Evolutionary conservation across 2,329 filamentous ascomycete genomes (phyloP), one percentile per base, ranked within the genome.

Genomic region (Colletotrichum somersetense): DNA sequence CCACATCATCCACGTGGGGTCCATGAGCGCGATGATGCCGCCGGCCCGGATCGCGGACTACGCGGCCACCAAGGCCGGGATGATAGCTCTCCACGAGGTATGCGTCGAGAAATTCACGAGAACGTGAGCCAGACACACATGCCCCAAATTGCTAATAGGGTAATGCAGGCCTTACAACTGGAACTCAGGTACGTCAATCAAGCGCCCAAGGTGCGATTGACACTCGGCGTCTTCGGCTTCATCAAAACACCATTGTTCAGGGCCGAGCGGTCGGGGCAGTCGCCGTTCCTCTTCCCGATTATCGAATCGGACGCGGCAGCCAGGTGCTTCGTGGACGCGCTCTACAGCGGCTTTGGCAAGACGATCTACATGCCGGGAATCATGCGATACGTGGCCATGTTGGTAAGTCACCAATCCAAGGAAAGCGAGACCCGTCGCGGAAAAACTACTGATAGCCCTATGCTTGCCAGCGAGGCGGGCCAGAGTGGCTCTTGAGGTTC

Each of bases 1-100:
- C 14, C 90, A 91, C 81, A 81, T 92, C 59, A 85, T 92, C 62
- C 91, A 88, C 5, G 85, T 91, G 35, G 88, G 89, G 20, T 88
- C 59, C 6, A 82, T 89, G 67, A 89, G 89, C 7, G 87, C 85
- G 7, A 86, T 88, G 73, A 75, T 87, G 2, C 81, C 86, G 16
- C 84, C 86, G 0, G 85, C 89, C 0, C 83, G 82, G 56, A 86
- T 92, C 79, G 86, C 88, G 3, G 89, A 91, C 76, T 92, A 92
- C 77, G 82, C 84, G 0, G 84, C 87, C 2, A 86, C 84, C 64
- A 92, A 92, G 80, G 78, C 79, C 1, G 80, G 77, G 0, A 58
- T 80, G 33, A 70, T 72, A 20, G 76, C 76, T 16, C 58, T 81
- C 23, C 30, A 50, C 3, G 61, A 64, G 23, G 38, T 53, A 40